A percentile compares a stretch with the other conserved stretches of the same genome.
These are phyloP conservation scores for Darksidea phi DNA, from an alignment of 495 filamentous ascomycete genomes.

Conservation along the genomic window DNA sequence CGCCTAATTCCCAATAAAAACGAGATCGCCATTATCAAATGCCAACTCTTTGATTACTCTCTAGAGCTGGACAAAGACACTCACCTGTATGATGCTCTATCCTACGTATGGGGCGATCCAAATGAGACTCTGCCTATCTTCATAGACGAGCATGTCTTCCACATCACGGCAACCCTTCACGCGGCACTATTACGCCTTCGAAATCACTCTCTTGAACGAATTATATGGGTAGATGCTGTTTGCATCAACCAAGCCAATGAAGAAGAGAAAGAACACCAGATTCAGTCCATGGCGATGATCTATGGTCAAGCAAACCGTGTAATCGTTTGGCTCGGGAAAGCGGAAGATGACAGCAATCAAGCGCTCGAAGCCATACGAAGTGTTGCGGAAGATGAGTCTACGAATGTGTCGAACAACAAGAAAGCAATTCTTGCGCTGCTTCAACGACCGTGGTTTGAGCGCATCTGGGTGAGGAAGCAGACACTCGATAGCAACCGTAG, in stretches of 20 bases:
- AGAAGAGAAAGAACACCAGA: slow-evolving; percentile 3
- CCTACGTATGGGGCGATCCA: slow-evolving; percentile 13
- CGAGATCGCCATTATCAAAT: not conserved
- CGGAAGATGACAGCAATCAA: not conserved
- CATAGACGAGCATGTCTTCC: not conserved
- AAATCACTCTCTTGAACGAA: not conserved
- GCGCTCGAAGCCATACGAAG: not conserved
- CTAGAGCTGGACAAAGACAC: not conserved
- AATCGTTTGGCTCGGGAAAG: slow-evolving; percentile 17
- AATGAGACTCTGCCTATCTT: not conserved
- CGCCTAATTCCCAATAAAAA: slow-evolving; percentile 6
- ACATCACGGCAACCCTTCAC: not conserved
- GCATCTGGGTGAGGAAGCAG: slow-evolving; percentile 40
- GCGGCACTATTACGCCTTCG: not conserved
- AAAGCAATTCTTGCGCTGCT: slow-evolving; percentile 31
- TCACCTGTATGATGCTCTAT: slow-evolving; percentile 14
- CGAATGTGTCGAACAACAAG: not conserved
- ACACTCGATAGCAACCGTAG: not conserved
- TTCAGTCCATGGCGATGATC: slow-evolving; percentile 13
- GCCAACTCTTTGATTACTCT: not conserved
- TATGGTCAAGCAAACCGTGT: slow-evolving; percentile 4
- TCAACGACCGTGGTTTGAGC: slow-evolving; percentile 38
- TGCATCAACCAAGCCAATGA: slow-evolving; percentile 1
- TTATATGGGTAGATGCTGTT: slow-evolving; percentile 12
- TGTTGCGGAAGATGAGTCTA: not conserved